phyloP scores from a whole-genome alignment of 164 flowering plant genomes.

The Piper longum region DNA sequence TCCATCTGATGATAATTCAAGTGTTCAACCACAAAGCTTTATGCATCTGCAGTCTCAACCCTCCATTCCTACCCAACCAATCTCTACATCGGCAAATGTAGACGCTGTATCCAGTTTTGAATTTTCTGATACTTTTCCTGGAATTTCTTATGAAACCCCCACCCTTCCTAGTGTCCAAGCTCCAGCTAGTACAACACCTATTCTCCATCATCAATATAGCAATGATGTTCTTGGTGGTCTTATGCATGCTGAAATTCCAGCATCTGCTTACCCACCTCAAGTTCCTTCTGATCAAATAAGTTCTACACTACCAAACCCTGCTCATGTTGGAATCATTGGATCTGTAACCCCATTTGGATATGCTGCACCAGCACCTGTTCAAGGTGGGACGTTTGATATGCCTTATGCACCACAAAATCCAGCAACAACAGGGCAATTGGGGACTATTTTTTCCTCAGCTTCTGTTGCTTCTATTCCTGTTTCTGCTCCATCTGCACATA shows the following conservation, averaged over 20 bases:
- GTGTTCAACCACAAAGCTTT: conserved; percentile 22
- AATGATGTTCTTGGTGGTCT: conserved; percentile 4
- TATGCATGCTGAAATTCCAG: conserved; percentile 15
- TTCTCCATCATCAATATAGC: conserved; percentile 27
- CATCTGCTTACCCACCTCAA: not conserved
- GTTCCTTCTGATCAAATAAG: not conserved
- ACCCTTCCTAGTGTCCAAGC: conserved; percentile 4
- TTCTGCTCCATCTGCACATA: conserved; percentile 11
- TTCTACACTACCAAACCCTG: conserved; percentile 12
- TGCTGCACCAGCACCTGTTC: conserved; percentile 9
- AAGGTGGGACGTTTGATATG: not conserved
- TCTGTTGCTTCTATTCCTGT: conserved; percentile 9
- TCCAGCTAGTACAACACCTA: conserved; percentile 20
- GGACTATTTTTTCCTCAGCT: conserved; percentile 15
- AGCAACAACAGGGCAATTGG: not conserved
- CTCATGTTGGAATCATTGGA: not conserved
- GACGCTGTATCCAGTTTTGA: conserved; percentile 22
- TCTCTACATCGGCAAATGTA: conserved; percentile 7
- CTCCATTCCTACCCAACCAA: conserved; percentile 18
- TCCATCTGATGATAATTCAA: conserved; percentile 26
- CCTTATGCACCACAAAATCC: conserved; percentile 6
- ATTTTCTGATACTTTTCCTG: conserved; percentile 38
- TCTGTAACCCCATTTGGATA: conserved; percentile 13
- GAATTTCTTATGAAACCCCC: conserved; percentile 22
- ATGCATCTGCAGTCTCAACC: conserved; percentile 24